Base-by-base conservation (phyloP, 805 yeast genomes). In the Candida pseudofarinosa region DNA sequence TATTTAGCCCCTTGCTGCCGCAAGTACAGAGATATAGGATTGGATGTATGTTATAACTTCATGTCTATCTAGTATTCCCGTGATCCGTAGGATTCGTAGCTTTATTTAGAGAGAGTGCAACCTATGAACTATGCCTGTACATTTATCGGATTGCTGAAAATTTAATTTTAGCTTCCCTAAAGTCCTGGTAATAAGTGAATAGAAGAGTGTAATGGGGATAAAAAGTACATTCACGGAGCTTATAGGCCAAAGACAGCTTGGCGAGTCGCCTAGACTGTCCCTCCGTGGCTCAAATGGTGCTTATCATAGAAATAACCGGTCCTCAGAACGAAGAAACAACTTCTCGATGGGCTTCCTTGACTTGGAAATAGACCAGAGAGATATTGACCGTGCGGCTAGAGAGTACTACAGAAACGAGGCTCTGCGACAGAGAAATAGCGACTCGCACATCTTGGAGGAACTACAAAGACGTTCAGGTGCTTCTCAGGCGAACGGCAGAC, bases 381-480 rank as follows among this genome's bases (percentile, higher is more conserved):
- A 37, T 17, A 37, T 37, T 26, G 39, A 37, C 17, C n/a, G 8
- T 8, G 39, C 39, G 3, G 39, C 39, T 8, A 26, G 16, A 18
- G 14, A 37, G 19, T 37, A 23, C 19, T 23, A 26, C 7, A 23
- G 18, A 26, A 33, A 10, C 8, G 19, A n/a, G 33, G 16, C 13
- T 13, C 33, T 23, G 6, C 28, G 28, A 10, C 10, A 10, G 10
- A 23, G 28, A 6, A 7, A 10, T 10, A 10, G 10, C 10, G 10
- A 10, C 10, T 6, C 28, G 10, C 10, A 6, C 10, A 10, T 23
- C 10, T 10, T 10, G 6, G 34, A 32, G 5, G 15, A 32, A 13
- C 14, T 6, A 15, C 15, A 32, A 15, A 7, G 34, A 14, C 6
- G 34, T 6, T 7, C 7, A 32, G 34, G 28, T 23, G 13, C 14